Conservation (phyloP, 768 basidiomycete genomes). For the Rhizopogon vinicolor region DNA sequence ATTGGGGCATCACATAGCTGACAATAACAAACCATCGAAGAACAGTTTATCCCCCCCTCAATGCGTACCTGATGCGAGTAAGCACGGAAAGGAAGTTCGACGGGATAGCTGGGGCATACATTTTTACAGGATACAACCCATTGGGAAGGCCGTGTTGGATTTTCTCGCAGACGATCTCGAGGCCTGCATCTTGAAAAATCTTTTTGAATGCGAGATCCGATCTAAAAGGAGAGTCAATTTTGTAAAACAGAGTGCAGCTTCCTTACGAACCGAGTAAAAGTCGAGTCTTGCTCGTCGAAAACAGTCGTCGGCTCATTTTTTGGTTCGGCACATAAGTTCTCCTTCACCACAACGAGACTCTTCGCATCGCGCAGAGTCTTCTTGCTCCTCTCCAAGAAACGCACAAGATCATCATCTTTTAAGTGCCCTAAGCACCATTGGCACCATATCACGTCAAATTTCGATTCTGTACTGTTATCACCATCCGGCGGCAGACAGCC, state of each 20-base stretch:
- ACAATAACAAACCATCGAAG: not conserved
- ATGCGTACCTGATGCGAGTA: slow-evolving; percentile 17
- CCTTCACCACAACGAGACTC: slow-evolving; percentile 84
- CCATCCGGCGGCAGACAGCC: slow-evolving; percentile 52
- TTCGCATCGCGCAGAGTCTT: slow-evolving; percentile 42
- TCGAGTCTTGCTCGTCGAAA: slow-evolving; percentile 87
- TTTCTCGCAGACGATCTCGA: slow-evolving; percentile 67
- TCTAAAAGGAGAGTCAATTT: slow-evolving; percentile 34
- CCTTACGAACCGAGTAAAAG: slow-evolving; percentile 68
- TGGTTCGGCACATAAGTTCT: slow-evolving; percentile 74
- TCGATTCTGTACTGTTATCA: slow-evolving; percentile 47
- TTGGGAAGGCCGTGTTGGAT: slow-evolving; percentile 80
- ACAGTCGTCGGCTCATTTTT: slow-evolving; percentile 45
- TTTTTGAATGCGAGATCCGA: slow-evolving; percentile 81
- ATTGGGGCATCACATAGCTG: not conserved
- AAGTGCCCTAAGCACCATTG: slow-evolving; percentile 97
- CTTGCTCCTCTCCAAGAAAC: slow-evolving; percentile 65
- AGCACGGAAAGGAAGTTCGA: slow-evolving; percentile 5
- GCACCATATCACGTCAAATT: slow-evolving; percentile 92
- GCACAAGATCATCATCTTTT: slow-evolving; percentile 67
- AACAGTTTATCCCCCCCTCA: slow-evolving; percentile 3
- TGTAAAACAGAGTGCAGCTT: not conserved
- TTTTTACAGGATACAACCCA: slow-evolving; percentile 82
- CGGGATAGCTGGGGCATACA: slow-evolving; percentile 42
- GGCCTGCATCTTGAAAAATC: slow-evolving; percentile 68